Evolutionary conservation across 129 eudicot genomes (phyloP), one percentile per base, ranked within the genome.

Genomic region (Saposhnikovia divaricata): DNA sequence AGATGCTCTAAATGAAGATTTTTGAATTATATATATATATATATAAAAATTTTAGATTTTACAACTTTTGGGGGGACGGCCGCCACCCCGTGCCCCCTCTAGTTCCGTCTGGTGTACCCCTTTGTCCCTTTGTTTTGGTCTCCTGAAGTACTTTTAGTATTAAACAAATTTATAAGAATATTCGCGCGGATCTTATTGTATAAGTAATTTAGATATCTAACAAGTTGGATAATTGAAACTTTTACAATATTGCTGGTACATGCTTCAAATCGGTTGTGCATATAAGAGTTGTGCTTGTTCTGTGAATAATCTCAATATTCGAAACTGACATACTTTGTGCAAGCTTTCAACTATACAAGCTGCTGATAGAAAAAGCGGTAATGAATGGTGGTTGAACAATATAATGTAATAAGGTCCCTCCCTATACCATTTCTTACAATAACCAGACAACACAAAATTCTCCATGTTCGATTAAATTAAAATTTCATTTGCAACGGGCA

Each of bases 321-420:
- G 34, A 31, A 31, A 31, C 34, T 31, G 34, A 31, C 34, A 31
- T 42, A 48, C 55, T 46, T 82, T 78, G 28, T 74, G 63, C 93
- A 96, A 98, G 89, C 96, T 96, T 66, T 90, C 99, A 19, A 96
- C 99, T 5, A 81, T 96, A 78, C 98, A 96, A 90, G 94, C 95
- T 81, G 99, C 98, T n/a, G 97, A 96, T 81, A 89, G 88, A 86
- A 96, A 92, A 81, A n/a, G 87, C 92, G 38, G 99, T 87, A 53
- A 92, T 96, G 99, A 94, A 90, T 72, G 80, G 88, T 59, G 98
- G 99, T 51, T 88, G 83, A 83, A 88, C 92, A 79, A 86, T 96
- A 51, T n/a, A n/a, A 86, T 12, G 72, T 31, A 66, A 39, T 46
- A 38, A n/a, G n/a, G n/a, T n/a, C n/a, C n/a, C n/a, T n/a, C n/a